Percentiles rank a stretch among this genome's conserved stretches.
Conservation (phyloP, 805 yeast genomes). For the Metschnikowia henanensis region DNA sequence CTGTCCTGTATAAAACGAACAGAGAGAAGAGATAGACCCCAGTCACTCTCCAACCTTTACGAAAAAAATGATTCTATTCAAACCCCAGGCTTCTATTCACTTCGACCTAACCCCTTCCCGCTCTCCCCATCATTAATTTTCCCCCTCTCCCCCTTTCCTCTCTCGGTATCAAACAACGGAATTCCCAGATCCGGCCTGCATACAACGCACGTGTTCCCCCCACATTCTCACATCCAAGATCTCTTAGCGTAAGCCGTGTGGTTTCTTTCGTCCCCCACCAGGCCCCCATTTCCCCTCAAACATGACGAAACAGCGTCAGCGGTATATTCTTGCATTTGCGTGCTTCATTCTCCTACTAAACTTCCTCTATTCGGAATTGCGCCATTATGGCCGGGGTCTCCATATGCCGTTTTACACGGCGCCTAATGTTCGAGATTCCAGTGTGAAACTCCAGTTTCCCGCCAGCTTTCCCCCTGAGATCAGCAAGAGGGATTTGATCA, state of each 20-base stretch:
- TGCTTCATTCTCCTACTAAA: background rate
- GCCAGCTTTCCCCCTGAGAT: background rate
- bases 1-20: too few relatives aligned
- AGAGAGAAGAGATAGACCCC: too few relatives aligned
- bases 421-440: background rate
- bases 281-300: background rate
- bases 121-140: too few relatives aligned
- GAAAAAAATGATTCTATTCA: too few relatives aligned
- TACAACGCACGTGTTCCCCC: background rate
- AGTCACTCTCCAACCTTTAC: too few relatives aligned
- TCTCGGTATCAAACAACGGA: too few relatives aligned
- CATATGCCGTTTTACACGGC: conserved; percentile 3
- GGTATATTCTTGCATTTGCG: background rate
- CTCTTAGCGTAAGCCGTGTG: too few relatives aligned
- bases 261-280: background rate
- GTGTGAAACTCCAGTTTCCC: conserved; percentile 7
- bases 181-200: background rate
- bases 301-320: conserved; percentile 9
- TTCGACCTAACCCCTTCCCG: too few relatives aligned
- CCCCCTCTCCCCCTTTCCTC: background rate
- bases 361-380: conserved; percentile 6
- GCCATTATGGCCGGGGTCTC: conserved; percentile 5
- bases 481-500: conserved; percentile 5
- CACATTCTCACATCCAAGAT: background rate
- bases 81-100: too few relatives aligned